A percentile compares a stretch with the other conserved stretches of the same genome.
These are phyloP conservation scores for Botrytis sinoallii DNA, from an alignment of 2,329 filamentous ascomycete species.

Conservation along the genomic window DNA sequence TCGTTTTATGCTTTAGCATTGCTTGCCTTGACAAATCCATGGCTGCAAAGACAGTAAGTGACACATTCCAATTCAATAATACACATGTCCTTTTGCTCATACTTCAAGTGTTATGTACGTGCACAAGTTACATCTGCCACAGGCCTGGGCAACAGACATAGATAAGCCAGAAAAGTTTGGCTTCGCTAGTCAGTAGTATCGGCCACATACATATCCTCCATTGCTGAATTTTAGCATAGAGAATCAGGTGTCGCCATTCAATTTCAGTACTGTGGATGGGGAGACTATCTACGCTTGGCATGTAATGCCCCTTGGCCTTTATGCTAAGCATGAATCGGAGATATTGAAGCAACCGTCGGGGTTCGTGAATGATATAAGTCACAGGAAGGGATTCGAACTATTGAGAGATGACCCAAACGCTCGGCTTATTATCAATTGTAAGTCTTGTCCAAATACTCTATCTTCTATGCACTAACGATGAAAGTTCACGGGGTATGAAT, in stretches of 20 bases:
- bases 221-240: slow-evolving; percentile 45
- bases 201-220: not conserved
- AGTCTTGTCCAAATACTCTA: slow-evolving; percentile 34
- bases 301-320: slow-evolving; percentile 74
- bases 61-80: not conserved
- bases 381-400: slow-evolving; percentile 57
- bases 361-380: slow-evolving; percentile 49
- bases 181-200: slow-evolving; percentile 64
- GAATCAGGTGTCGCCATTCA: slow-evolving; percentile 87
- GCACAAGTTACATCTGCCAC: slow-evolving; percentile 67
- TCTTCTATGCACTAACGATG: slow-evolving; percentile 21
- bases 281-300: slow-evolving; percentile 88
- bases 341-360: slow-evolving; percentile 50
- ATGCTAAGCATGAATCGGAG: slow-evolving; percentile 65
- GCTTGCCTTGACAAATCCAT: slow-evolving; percentile 62
- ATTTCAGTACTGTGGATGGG: slow-evolving; percentile 68
- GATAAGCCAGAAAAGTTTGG: slow-evolving; percentile 79
- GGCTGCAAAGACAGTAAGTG: slow-evolving; percentile 76
- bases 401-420: slow-evolving; percentile 62
- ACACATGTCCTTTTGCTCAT: not conserved
- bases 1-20: slow-evolving; percentile 66
- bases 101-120: slow-evolving; percentile 67
- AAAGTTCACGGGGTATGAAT: slow-evolving; percentile 60
- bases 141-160: slow-evolving; percentile 65
- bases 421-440: slow-evolving; percentile 62